A percentile compares a stretch with the other conserved stretches of the same genome.
Conservation (phyloP, 2,329 filamentous ascomycete species). For the Spiromastix sp. region DNA sequence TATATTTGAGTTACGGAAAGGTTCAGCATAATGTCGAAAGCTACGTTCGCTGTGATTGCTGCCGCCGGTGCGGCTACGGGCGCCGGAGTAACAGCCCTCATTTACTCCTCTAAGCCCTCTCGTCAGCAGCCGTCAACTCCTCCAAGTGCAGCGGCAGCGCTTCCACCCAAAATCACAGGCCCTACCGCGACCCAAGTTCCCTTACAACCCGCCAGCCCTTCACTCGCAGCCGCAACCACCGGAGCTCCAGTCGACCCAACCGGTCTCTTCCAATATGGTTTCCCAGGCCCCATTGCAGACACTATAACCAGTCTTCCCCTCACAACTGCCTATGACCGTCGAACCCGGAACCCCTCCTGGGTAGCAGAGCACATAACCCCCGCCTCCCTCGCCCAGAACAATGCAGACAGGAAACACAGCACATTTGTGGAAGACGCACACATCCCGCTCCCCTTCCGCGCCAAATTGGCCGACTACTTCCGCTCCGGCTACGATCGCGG, state of each 20-base stretch:
- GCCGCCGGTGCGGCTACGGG: slow-evolving; percentile 67
- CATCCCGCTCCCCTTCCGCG: slow-evolving; percentile 80
- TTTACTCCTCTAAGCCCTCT: slow-evolving; percentile 52
- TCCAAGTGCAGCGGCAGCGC: slow-evolving; percentile 19
- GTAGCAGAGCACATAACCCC: slow-evolving; percentile 94
- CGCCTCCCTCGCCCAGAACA: slow-evolving; percentile 61
- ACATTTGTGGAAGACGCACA: slow-evolving; percentile 68
- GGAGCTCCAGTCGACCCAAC: slow-evolving; percentile 56
- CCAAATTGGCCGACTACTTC: slow-evolving; percentile 85
- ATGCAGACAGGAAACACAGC: slow-evolving; percentile 76
- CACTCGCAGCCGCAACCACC: slow-evolving; percentile 19
- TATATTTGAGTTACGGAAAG: too few relatives aligned
- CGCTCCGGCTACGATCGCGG: slow-evolving; percentile 90
- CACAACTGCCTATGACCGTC: slow-evolving; percentile 81
- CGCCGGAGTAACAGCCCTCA: slow-evolving; percentile 59
- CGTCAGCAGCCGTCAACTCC: slow-evolving; percentile 32
- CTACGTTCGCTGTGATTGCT: slow-evolving; percentile 64
- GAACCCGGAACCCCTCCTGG: slow-evolving; percentile 86
- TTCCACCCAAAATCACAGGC: slow-evolving; percentile 17
- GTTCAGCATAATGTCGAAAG: slow-evolving; percentile 82
- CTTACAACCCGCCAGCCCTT: slow-evolving; percentile 17
- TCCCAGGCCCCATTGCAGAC: slow-evolving; percentile 83
- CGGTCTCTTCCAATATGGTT: slow-evolving; percentile 76
- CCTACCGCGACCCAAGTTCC: slow-evolving; percentile 14
- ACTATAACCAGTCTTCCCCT: slow-evolving; percentile 66